Evolutionary conservation across 352 stramenopile genomes (phyloP).

Genomic region (Phytophthora vignae): DNA sequence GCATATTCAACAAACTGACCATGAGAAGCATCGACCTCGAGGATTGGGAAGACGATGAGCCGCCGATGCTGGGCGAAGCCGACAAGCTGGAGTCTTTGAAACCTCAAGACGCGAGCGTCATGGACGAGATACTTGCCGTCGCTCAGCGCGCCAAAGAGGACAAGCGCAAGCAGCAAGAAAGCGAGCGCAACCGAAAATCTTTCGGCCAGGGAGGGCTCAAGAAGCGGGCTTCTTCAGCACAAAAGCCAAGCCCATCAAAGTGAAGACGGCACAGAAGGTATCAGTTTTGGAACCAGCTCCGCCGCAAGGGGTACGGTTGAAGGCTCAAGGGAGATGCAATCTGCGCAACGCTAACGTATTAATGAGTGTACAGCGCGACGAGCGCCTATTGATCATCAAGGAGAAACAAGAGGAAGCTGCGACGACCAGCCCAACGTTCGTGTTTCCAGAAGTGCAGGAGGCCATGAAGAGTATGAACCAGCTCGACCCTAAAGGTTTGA

Average conservation of each 20-base stretch:
- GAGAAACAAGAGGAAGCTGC: conserved; percentile 28
- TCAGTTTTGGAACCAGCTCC: conserved; percentile 14
- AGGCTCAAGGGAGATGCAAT: background rate
- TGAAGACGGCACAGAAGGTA: conserved; percentile 10
- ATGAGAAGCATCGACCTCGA: conserved; percentile 25
- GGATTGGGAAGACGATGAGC: conserved; percentile 52
- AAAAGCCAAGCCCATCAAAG: conserved; percentile 12
- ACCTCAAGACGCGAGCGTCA: conserved; percentile 52
- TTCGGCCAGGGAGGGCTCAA: conserved; percentile 78
- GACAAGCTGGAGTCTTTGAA: conserved; percentile 8
- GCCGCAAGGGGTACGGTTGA: conserved; percentile 16
- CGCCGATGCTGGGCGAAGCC: conserved; percentile 48
- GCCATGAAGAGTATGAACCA: conserved; percentile 68
- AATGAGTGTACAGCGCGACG: conserved; percentile 40
- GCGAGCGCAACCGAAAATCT: conserved; percentile 48
- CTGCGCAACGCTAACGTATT: conserved; percentile 4
- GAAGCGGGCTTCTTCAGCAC: conserved; percentile 77
- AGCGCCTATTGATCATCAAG: conserved; percentile 47
- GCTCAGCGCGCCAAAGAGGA: conserved; percentile 56
- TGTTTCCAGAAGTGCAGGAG: conserved; percentile 82
- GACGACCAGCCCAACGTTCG: conserved; percentile 37
- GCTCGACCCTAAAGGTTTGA: conserved; percentile 67
- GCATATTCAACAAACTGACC: background rate
- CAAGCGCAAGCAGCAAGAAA: conserved; percentile 55
- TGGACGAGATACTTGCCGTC: conserved; percentile 79